Evolutionary conservation across 768 basidiomycete genomes (phyloP).

Genomic region (Suillus hirtellus): DNA sequence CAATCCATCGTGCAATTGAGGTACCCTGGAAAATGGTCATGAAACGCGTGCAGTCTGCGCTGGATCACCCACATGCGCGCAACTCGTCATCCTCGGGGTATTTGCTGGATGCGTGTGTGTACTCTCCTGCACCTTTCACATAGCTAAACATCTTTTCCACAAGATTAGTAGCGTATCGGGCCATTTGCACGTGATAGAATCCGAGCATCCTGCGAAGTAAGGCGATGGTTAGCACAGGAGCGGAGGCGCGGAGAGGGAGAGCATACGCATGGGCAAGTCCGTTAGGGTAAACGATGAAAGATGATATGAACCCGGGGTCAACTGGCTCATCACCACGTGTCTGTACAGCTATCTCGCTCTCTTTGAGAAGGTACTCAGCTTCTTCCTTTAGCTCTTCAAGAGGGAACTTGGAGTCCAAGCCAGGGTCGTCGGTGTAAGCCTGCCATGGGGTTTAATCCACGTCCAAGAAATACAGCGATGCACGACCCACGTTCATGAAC

Average conservation of each 20-base stretch:
- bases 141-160: background rate
- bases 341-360: background rate
- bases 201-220: background rate
- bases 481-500: constrained; percentile 10
- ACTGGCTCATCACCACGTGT: background rate
- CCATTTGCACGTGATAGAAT: constrained; percentile 10
- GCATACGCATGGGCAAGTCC: constrained; percentile 20
- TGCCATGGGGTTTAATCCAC: background rate
- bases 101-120: constrained; percentile 15
- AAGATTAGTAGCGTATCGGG: background rate
- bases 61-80: constrained; percentile 15
- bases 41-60: background rate
- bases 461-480: background rate
- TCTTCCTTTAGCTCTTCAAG: constrained; percentile 19
- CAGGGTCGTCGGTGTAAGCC: constrained; percentile 8
- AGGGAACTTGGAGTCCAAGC: constrained; percentile 12
- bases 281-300: constrained; percentile 19
- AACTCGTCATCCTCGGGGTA: constrained; percentile 24
- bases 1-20: background rate
- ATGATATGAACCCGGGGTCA: constrained; percentile 19
- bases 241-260: too few species aligned
- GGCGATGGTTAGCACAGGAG: background rate
- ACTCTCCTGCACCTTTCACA: constrained; percentile 10
- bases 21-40: constrained; percentile 8
- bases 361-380: constrained; percentile 20